Base-by-base conservation (phyloP, 257 asterid species). In the Penstemon davidsonii region DNA sequence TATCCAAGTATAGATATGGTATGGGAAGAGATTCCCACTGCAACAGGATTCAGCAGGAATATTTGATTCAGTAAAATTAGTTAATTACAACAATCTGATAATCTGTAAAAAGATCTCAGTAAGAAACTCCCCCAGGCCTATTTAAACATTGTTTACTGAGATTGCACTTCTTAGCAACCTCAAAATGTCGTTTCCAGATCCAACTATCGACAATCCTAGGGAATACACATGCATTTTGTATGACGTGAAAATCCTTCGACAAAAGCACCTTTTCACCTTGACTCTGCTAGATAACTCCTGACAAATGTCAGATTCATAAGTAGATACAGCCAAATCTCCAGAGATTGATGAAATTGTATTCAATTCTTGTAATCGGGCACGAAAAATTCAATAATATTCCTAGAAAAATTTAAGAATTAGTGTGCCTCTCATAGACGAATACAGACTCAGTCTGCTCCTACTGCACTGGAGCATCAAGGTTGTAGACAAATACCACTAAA, bases 211-310 rank as follows among this genome's bases (percentile, higher is more conserved):
- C 33, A 25, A 25, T 25, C 2, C 33, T n/a, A 52, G 57, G 43
- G 71, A 67, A 49, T 64, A 61, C 8, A 7, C 18, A 51, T 7
- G 65, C 51, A 70, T 60, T 60, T 46, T 47, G 51, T 49, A 40
- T 38, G 37, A 49, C 18, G 50, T 39, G 47, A 60, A 25, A 70
- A 60, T 45, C 65, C 66, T 45, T 18, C n/a, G 40, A 54, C 47
- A 39, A 19, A 53, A 41, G 47, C 10, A 33, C 25, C 19, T 51
- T 25, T 62, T 46, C 36, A 56, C 4, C 7, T n/a, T 57, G 43
- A 55, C 8, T 25, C 33, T 10, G 36, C 47, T 15, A 64, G 55
- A 18, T 54, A 74, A 40, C 52, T 55, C 40, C 33, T 2, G 33
- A 15, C 38, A 43, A 25, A 65, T 7, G 8, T 64, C 61, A 39